Percentiles rank a stretch among this genome's conserved stretches.
These are phyloP conservation scores for Rickenella mellea DNA, from an alignment of 768 basidiomycete species.

Conservation along the genomic window DNA sequence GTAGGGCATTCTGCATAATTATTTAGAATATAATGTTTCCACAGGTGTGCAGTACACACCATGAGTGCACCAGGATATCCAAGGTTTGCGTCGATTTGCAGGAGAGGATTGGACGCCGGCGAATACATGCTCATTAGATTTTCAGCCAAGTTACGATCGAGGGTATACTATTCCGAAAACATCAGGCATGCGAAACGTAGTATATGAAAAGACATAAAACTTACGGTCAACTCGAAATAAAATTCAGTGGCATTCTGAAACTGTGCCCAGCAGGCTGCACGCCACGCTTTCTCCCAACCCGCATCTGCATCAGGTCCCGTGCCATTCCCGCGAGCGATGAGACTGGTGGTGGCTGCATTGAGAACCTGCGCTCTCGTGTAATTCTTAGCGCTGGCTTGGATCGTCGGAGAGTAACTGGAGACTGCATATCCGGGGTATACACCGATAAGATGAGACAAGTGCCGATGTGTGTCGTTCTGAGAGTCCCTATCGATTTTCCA, in stretches of 20 bases:
- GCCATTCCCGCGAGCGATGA: conserved; percentile 62
- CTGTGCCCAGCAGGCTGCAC: conserved; percentile 70
- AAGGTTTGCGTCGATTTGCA: conserved; percentile 76
- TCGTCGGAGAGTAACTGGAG: conserved; percentile 36
- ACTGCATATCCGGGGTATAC: conserved; percentile 72
- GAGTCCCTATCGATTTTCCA: conserved; percentile 72
- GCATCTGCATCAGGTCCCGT: conserved; percentile 64
- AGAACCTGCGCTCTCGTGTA: conserved; percentile 50
- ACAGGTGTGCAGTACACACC: conserved; percentile 29
- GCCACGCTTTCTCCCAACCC: conserved; percentile 77
- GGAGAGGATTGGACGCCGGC: conserved; percentile 41
- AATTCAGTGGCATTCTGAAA: conserved; percentile 45
- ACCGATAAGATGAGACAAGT: conserved; percentile 69
- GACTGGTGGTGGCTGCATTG: conserved; percentile 44
- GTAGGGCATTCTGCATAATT: conserved; percentile 45
- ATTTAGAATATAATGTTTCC: conserved; percentile 8
- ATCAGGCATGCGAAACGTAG: background rate
- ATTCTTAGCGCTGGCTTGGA: conserved; percentile 37
- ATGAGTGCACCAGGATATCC: conserved; percentile 59
- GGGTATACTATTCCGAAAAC: too few species aligned
- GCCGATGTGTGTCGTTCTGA: conserved; percentile 59
- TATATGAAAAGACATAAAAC: conserved; percentile 22
- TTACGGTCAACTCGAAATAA: conserved; percentile 56
- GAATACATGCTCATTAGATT: conserved; percentile 62
- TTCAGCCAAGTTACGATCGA: conserved; percentile 49